Conservation (phyloP, 2,329 filamentous ascomycete species). For the Diaporthe helianthi region DNA sequence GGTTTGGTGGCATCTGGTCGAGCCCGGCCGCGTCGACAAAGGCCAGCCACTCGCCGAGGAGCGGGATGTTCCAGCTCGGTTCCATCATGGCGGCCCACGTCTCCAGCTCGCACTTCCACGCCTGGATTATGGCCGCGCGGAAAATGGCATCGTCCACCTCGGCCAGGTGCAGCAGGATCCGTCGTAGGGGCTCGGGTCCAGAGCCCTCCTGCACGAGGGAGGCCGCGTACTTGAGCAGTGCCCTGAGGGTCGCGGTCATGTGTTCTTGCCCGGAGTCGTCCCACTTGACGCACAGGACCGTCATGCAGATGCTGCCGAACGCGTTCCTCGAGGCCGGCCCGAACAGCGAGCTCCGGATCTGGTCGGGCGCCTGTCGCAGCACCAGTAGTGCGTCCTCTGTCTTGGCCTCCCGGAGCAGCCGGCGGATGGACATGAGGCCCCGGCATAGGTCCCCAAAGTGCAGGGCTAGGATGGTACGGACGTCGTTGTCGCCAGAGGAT, state of each 20-base stretch:
- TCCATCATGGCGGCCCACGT: neutral
- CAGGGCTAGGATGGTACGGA: neutral
- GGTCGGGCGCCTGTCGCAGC: neutral
- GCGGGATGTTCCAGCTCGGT: neutral
- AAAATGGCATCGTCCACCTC: neutral
- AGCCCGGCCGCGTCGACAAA: neutral
- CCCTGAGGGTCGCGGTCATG: neutral
- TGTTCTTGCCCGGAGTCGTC: neutral
- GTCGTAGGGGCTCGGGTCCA: neutral
- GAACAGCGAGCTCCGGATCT: neutral
- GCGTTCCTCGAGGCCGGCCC: neutral
- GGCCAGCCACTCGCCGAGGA: constrained; percentile 6
- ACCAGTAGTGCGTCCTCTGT: constrained; percentile 2
- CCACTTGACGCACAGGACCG: constrained; percentile 1
- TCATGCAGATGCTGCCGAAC: neutral
- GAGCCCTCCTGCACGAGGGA: neutral
- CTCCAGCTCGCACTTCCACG: neutral
- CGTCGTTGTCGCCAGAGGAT: neutral
- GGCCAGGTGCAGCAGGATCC: neutral
- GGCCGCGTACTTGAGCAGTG: constrained; percentile 1
- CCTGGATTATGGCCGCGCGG: neutral
- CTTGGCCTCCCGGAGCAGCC: neutral
- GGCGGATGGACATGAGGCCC: neutral
- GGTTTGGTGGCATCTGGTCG: neutral
- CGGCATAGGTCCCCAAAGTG: neutral